Evolutionary conservation across 106 monocot genomes (phyloP).

Genomic region (Cymbidium sinense): DNA sequence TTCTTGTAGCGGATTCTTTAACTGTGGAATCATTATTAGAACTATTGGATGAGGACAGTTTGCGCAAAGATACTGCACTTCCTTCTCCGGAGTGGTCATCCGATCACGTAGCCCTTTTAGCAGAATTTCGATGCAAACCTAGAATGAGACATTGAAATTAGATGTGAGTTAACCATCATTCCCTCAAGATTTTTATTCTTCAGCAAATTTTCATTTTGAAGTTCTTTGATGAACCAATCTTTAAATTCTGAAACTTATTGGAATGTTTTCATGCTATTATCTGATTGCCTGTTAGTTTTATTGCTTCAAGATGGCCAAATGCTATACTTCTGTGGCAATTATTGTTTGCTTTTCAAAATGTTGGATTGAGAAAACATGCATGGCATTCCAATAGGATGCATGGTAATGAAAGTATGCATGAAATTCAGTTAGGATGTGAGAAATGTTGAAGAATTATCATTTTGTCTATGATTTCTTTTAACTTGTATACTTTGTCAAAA

Average conservation of each 20-base stretch:
- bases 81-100: conserved; percentile 98
- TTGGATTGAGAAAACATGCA: too few species aligned
- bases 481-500: too few species aligned
- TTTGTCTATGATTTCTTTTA: too few species aligned
- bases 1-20: conserved; percentile 77
- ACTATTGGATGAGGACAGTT: conserved; percentile 79
- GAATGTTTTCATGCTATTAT: neutral
- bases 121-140: conserved; percentile 77
- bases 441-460: too few species aligned
- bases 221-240: too few species aligned
- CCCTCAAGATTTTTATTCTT: neutral
- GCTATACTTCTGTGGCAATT: too few species aligned
- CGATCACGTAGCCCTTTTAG: conserved; percentile 89
- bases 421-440: too few species aligned
- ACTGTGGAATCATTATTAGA: conserved; percentile 84
- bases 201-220: neutral
- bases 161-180: neutral
- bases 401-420: too few species aligned
- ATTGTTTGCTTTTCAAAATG: too few species aligned
- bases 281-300: neutral
- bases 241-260: neutral
- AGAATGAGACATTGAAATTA: conserved; percentile 41
- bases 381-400: too few species aligned
- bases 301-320: too few species aligned
- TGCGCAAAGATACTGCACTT: conserved; percentile 87